Evolutionary conservation across 164 flowering plant species (phyloP), one percentile per base, ranked within the genome.

Genomic region (Cinnamomum chago): DNA sequence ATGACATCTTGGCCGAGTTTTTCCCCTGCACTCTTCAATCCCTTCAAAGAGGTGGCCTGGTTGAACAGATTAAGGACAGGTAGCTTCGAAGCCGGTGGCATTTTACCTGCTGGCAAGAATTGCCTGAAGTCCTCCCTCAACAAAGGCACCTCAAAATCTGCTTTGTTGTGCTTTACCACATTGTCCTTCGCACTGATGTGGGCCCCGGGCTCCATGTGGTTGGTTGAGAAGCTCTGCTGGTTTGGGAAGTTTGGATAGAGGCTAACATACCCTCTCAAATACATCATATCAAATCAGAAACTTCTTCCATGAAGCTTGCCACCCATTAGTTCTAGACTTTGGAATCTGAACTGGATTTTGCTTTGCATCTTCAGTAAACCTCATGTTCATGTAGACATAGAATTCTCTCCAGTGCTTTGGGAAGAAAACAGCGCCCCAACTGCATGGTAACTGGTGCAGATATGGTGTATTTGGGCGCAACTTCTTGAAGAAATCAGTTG

Each of bases 271-370:
- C 97, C 98, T 78, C 98, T 82, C 0, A 95, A 82, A 82, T 95
- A 95, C 98, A 95, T 95, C 95, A 95, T 88, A 81, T 94, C 98
- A 1, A 1, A 95, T 95, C 14, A 95, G 79, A 77, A 93, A 95
- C 82, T 95, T 95, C 81, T 95, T 95, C 99, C 99, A 95, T 12
- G 99, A 95, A 40, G 99, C 97, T 78, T 92, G 97, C 99, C 99
- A 93, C 0, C 99, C 98, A 51, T 95, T 95, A 0, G 97, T 93
- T 70, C 97, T 76, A 23, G 98, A 95, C 73, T 88, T 93, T 0
- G 99, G 99, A 60, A 95, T 95, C 67, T 93, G 97, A 70, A 95
- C 99, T 3, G 97, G 98, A 81, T 95, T 95, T 66, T 77, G 58
- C 81, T 93, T 93, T 0, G 99, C 90, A 66, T 92, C 88, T 75